These are phyloP conservation scores for Physcia stellaris DNA, from an alignment of 495 filamentous ascomycete genomes.

Conservation along the genomic window DNA sequence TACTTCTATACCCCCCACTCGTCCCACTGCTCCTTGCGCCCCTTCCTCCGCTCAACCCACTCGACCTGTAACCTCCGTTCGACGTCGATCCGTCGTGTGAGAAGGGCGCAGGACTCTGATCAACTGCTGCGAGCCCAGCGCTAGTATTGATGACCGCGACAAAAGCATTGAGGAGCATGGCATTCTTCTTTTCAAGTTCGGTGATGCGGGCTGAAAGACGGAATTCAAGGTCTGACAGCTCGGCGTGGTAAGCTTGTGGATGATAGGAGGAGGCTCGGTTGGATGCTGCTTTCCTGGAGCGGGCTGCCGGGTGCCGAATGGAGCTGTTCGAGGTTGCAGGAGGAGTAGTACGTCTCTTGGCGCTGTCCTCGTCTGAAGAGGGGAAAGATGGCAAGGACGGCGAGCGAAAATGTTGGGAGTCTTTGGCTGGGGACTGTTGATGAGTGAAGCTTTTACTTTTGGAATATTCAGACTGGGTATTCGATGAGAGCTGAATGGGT, in stretches of 20 bases:
- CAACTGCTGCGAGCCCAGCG: no score
- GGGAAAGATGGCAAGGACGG: not conserved
- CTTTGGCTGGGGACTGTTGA: not conserved
- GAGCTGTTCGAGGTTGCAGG: not conserved
- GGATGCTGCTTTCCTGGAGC: not conserved
- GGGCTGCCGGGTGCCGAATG: not conserved
- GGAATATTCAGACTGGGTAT: not conserved
- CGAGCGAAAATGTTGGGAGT: not conserved
- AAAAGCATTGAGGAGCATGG: constrained; percentile 21
- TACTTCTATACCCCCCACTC: no score
- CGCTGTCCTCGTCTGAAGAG: not conserved
- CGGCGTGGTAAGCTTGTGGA: not conserved
- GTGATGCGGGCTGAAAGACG: constrained; percentile 17
- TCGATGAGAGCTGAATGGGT: not conserved
- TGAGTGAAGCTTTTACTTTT: not conserved
- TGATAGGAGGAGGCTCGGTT: not conserved
- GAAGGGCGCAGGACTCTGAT: no score
- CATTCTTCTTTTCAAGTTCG: constrained; percentile 22
- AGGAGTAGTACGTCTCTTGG: not conserved
- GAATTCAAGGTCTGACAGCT: constrained; percentile 11
- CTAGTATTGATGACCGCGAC: constrained; percentile 20
- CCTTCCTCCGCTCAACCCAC: no score
- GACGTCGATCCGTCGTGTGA: no score
- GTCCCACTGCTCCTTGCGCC: no score
- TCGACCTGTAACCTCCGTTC: no score